Evolutionary conservation across 495 filamentous ascomycete species (phyloP), one percentile per base, ranked within the genome.

Genomic region (Cercophora scortea): DNA sequence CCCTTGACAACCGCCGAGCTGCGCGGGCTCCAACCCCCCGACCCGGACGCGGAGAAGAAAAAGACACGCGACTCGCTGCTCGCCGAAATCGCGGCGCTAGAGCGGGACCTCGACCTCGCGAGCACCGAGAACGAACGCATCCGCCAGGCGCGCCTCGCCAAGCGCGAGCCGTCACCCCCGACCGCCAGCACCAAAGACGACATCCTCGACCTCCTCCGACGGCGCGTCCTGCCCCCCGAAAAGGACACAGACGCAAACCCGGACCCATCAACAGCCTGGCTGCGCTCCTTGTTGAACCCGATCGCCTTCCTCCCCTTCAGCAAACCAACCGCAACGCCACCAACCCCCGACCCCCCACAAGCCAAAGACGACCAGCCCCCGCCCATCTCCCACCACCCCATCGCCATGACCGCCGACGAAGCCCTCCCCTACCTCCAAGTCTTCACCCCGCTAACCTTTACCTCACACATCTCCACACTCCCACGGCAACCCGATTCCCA

Each of bases 371-470:
- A 58, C 1, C 52, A 67, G 1, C 61, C 59, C 8, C 63, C 62
- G 3, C 60, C 69, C 2, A 61, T 70, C 16, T 82, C 80, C 1
- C 77, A 83, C 59, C 70, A 72, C 47, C 79, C 82, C 6, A 41
- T 82, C 9, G 57, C 71, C 11, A 71, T 83, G 58, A 61, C 66
- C 0, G 65, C 69, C 11, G 70, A 69, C 2, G 74, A 82, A 58
- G 76, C 79, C 49, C 65, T 83, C 3, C 78, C 80, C 7, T 82
- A 74, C 58, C 73, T 84, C 0, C 71, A 77, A 57, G 66, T 75
- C 45, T 83, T 85, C 54, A 78, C 72, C 4, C 75, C 78, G 1
- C 61, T 85, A 3, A 62, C 66, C 18, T 81, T 78, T 54, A 69
- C 74, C 6, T 79, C 76, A 2, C 68, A 65, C 1, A 65, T 79